Percentiles rank a stretch among this genome's conserved stretches.
These are phyloP conservation scores for Liquidambar formosana DNA, from an alignment of 164 flowering plant species.

Conservation along the genomic window DNA sequence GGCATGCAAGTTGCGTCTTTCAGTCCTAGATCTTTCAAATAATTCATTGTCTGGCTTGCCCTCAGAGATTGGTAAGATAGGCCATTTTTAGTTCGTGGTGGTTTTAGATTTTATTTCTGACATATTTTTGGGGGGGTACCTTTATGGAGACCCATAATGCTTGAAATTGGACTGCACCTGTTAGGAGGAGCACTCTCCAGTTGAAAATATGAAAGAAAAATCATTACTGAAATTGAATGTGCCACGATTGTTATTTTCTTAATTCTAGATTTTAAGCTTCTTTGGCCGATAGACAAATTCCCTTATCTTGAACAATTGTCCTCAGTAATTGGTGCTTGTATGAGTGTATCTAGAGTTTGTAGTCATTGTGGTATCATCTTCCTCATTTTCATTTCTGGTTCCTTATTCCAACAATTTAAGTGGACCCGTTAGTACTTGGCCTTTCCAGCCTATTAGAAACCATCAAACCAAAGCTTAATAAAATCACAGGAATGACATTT, in stretches of 20 bases:
- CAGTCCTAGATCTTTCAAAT: constrained; percentile 88
- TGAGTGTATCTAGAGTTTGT: neutral
- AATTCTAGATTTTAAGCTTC: no score
- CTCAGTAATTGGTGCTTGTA: neutral
- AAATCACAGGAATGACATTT: neutral
- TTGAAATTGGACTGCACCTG: no score
- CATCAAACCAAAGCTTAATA: neutral
- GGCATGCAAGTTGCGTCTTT: constrained; percentile 80
- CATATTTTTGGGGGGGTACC: neutral
- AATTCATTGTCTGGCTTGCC: constrained; percentile 89
- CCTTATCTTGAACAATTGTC: no score
- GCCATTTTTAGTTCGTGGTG: neutral
- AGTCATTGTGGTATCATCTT: no score
- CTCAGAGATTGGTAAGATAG: constrained; percentile 77
- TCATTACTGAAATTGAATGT: no score
- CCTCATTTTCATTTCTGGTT: no score
- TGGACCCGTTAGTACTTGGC: neutral
- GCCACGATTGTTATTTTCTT: no score
- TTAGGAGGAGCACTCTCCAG: no score
- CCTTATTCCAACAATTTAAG: no score
- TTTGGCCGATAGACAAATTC: no score
- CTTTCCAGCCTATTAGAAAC: neutral
- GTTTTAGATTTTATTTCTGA: neutral
- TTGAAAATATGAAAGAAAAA: no score
- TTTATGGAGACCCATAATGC: neutral